phyloP scores from a whole-genome alignment of 176 grass and related monocot species.

The maize (Zea mays) region Zm-B73-REFERENCE-NAM-5.0 NC_050100.1:193976001-193976500 shows the following conservation, averaged over 20 bases:
- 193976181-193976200: background rate
- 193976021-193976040: constrained; percentile 82
- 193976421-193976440: constrained; percentile 19
- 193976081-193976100: constrained; percentile 41
- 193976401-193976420: constrained; percentile 79
- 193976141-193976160: background rate
- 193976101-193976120: background rate
- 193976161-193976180: constrained; percentile 4
- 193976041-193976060: constrained; percentile 44
- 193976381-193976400: constrained; percentile 96
- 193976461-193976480: background rate
- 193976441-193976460: background rate
- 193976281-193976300: constrained; percentile 88
- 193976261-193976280: constrained; percentile 95
- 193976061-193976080: constrained; percentile 78
- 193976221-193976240: constrained; percentile 12
- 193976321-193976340: constrained; percentile 92
- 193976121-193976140: background rate
- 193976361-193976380: constrained; percentile 67
- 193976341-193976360: constrained; percentile 67
- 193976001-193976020: constrained; percentile 79
- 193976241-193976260: constrained; percentile 81
- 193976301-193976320: constrained; percentile 75
- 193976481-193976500: constrained; percentile 20
- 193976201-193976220: background rate